Base-by-base conservation (phyloP, 2,329 filamentous ascomycete species). In the Emergomyces africanus region DNA sequence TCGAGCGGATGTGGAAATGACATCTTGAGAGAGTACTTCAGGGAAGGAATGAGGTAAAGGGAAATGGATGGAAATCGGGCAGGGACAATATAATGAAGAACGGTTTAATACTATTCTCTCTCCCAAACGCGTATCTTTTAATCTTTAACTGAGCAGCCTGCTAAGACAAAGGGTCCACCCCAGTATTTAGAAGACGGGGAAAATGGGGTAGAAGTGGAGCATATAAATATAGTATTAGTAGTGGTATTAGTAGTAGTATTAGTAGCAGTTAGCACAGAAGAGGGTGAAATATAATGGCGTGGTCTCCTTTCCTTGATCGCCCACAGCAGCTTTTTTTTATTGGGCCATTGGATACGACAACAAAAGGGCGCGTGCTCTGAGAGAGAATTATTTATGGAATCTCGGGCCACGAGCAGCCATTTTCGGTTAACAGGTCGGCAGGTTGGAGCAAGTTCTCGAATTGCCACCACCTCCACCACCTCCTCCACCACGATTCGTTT, bases 1-100 rank as follows among this genome's bases (percentile, higher is more conserved):
- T 81, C 80, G 71, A 83, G 74, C 18, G 81, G 81, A 64, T 81
- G 79, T 42, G 71, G 72, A 37, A 58, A 48, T 12, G 57, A 28
- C 62, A 63, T 63, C 35, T 30, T 51, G 28, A 44, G 28, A 44
- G 41, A 37, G 5, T 48, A 25, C 23, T 6, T 41, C 23, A 20
- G 25, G 10, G 33, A 18, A 37, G 33, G 18, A 37, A 20, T 14
- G 41, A 49, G n/a, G n/a, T 23, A 12, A 33, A 56, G 1, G 23
- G 23, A 18, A 49, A 14, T 14, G 5, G 25, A 15, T 14, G 33
- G 25, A 10, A 2, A 23, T n/a, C n/a, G n/a, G n/a, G n/a, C n/a
- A n/a, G n/a, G n/a, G 33, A 30, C 8, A 28, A 37, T 20, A 20
- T 5, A 37, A 20, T 1, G 18, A 30, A 28, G 10, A 2, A 30